Base-by-base conservation (phyloP, 202 grass and related monocot species). In the Eragrostis tef region DNA sequence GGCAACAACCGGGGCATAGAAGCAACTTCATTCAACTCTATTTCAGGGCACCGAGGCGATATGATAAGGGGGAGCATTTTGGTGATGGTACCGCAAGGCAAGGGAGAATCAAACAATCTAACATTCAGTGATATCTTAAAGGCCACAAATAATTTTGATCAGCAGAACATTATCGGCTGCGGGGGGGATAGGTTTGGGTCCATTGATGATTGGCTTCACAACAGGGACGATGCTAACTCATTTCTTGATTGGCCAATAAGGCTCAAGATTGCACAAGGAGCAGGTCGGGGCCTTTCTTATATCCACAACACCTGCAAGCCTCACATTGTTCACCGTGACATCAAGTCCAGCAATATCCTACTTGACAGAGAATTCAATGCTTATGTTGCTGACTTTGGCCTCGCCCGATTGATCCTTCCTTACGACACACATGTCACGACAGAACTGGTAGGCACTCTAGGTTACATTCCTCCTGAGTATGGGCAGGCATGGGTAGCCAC, bases 281-380 rank as follows among this genome's bases (percentile, higher is more conserved):
- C 92, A 73, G 84, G 90, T 24, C 78, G 52, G 39, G 94, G 94
- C 31, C 87, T 98, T 77, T 88, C 84, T 22, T 98, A 98, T 85
- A 91, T 98, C 68, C 94, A 98, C 68, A 80, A 94, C 39, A 87
- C 84, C 9, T 98, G 94, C 72, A 91, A 90, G 24, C 92, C 92
- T 31, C 83, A 86, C 47, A 98, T 98, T 77, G 63, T 98, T 45
- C 94, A 98, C 73, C 92, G 94, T 54, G 94, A 98, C 43, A 90
- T 98, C 76, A 98, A 98, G 73, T 93, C 88, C 50, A 98, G 94
- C 76, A 98, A 98, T 74, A 98, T 98, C 63, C 89, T 98, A 24
- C 82, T 98, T 17, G 92, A 98, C 14, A 78, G 86, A 76, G 89
- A 87, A 39, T 93, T 98, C 62, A 79, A 90, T 64, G 92, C 94